Percentiles rank a stretch among this genome's conserved stretches.
These are phyloP conservation scores for Cenchrus purpureus DNA, from an alignment of 176 grass and related monocot species.

Conservation along the genomic window DNA sequence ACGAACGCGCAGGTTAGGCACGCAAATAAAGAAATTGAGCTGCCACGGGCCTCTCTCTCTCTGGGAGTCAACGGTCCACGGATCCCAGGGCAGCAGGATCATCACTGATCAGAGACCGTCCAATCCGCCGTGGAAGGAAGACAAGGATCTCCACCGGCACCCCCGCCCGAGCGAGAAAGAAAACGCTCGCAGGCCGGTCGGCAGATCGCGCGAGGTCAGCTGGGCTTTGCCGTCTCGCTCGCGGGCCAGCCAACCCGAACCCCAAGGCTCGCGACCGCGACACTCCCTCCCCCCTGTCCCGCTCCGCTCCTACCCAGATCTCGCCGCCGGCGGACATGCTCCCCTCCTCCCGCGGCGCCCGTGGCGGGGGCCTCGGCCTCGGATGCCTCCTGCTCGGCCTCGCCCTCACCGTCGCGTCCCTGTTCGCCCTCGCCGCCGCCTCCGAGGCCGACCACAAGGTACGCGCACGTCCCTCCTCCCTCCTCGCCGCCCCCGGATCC, in stretches of 20 bases:
- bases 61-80: slow-evolving; percentile 26
- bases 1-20: background rate
- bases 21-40: background rate
- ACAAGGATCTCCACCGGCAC: background rate
- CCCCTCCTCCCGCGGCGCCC: slow-evolving; percentile 2
- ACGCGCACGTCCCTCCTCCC: background rate
- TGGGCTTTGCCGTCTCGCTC: slow-evolving; percentile 16
- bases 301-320: slow-evolving; percentile 35
- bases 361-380: background rate
- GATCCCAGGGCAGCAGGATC: background rate
- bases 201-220: slow-evolving; percentile 24
- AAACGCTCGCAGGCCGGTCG: background rate
- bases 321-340: slow-evolving; percentile 57
- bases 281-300: background rate
- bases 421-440: slow-evolving; percentile 45
- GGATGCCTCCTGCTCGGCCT: background rate
- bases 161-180: background rate
- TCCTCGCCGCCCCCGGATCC: background rate
- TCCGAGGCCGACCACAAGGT: slow-evolving; percentile 78
- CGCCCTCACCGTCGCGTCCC: slow-evolving; percentile 25
- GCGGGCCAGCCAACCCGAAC: slow-evolving; percentile 44
- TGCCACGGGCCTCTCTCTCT: background rate
- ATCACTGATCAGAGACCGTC: slow-evolving; percentile 11
- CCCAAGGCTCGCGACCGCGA: slow-evolving; percentile 21
- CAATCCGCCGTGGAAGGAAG: background rate